Evolutionary conservation across 2,329 filamentous ascomycete species (phyloP).

Genomic region (Ophiostoma fasciatum): DNA sequence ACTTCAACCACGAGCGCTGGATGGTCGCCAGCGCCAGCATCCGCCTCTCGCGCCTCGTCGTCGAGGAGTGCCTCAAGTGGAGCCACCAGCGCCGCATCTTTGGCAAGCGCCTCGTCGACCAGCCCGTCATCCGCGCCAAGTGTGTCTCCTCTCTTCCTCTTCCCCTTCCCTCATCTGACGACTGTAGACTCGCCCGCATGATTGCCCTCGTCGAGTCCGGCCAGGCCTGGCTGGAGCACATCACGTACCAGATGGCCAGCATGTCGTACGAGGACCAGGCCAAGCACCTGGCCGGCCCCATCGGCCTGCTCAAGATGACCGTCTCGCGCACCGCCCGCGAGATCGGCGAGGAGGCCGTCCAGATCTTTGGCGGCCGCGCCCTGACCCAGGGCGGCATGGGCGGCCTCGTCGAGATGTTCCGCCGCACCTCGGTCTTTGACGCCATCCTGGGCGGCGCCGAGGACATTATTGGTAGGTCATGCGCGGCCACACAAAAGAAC

Average conservation of each 20-base stretch:
- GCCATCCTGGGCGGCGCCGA: conserved; percentile 36
- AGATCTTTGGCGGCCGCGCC: conserved; percentile 74
- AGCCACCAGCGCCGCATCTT: conserved; percentile 75
- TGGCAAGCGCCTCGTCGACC: conserved; percentile 65
- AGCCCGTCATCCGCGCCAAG: conserved; percentile 74
- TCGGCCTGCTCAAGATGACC: conserved; percentile 69
- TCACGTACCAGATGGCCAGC: conserved; percentile 78
- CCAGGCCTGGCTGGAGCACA: conserved; percentile 71
- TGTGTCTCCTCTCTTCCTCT: conserved; percentile 18
- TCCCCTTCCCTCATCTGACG: conserved; percentile 34
- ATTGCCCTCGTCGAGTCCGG: conserved; percentile 69
- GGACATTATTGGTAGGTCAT: not conserved
- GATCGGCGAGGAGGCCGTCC: conserved; percentile 68
- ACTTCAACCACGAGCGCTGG: conserved; percentile 82
- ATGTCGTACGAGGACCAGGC: conserved; percentile 69
- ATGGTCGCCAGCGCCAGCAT: conserved; percentile 55
- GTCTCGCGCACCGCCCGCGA: conserved; percentile 65
- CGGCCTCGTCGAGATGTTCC: conserved; percentile 67
- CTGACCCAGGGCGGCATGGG: conserved; percentile 77
- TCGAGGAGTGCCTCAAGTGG: conserved; percentile 82
- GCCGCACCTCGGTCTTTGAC: conserved; percentile 72
- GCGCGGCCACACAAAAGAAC: too few relatives aligned
- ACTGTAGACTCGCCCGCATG: conserved; percentile 75
- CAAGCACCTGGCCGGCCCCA: conserved; percentile 62
- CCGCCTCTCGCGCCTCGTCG: conserved; percentile 50